Conservation (phyloP, 2,329 filamentous ascomycete species). For the Cytospora chrysosperma region DNA sequence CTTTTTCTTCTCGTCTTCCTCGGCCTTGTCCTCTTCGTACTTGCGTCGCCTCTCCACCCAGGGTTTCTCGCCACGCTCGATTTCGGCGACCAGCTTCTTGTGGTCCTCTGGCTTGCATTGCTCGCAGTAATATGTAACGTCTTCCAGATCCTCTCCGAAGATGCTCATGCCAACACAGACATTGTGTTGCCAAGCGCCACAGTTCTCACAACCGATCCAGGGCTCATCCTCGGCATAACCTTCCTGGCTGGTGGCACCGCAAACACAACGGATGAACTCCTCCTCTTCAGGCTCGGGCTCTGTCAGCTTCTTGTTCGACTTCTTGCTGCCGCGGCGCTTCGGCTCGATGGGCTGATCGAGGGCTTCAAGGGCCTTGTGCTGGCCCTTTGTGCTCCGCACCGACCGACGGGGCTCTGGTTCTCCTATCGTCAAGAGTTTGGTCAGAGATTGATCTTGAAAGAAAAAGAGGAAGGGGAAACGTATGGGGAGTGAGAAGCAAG, state of each 20-base stretch:
- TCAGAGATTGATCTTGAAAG: conserved; percentile 24
- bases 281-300: conserved; percentile 53
- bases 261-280: conserved; percentile 89
- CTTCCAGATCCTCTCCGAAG: conserved; percentile 74
- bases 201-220: conserved; percentile 95
- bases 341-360: conserved; percentile 60
- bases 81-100: conserved; percentile 73
- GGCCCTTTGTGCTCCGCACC: conserved; percentile 93
- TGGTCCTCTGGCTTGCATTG: conserved; percentile 83
- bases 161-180: conserved; percentile 86
- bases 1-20: conserved; percentile 57
- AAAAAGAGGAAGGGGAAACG: neutral
- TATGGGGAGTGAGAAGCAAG: neutral
- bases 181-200: conserved; percentile 95
- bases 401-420: conserved; percentile 83
- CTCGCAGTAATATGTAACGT: conserved; percentile 84
- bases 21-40: conserved; percentile 62
- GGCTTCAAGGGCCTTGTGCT: conserved; percentile 86
- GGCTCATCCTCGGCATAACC: conserved; percentile 77
- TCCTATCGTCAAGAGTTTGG: conserved; percentile 9
- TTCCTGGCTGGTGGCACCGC: conserved; percentile 81
- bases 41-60: conserved; percentile 72
- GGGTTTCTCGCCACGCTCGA: conserved; percentile 76
- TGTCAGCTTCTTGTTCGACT: conserved; percentile 58
- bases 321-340: conserved; percentile 49